phyloP scores from a whole-genome alignment of 2,329 filamentous ascomycete genomes.

The Neofusicoccum parvum region DNA sequence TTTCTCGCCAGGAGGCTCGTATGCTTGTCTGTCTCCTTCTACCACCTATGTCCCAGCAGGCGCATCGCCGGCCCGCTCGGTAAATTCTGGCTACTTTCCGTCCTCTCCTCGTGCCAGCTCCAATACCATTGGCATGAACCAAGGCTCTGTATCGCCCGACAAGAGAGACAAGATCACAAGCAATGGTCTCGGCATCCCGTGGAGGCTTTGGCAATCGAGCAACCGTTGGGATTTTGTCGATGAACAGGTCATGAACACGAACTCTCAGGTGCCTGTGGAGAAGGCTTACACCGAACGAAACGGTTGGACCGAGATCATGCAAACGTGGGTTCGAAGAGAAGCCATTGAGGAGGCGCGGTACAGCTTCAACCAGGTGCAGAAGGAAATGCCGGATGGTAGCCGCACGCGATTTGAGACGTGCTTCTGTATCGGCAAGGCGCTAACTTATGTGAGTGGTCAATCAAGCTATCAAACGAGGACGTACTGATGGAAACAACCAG shows the following conservation, averaged over 20 bases:
- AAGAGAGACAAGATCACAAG: constrained; percentile 33
- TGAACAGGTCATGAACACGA: constrained; percentile 32
- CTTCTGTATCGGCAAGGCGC: constrained; percentile 37
- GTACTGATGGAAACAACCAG: neutral
- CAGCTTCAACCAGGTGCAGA: constrained; percentile 35
- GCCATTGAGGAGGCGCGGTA: constrained; percentile 38
- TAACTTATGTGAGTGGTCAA: constrained; percentile 32
- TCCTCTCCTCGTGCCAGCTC: constrained; percentile 32
- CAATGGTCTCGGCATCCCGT: constrained; percentile 40
- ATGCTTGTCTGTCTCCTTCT: constrained; percentile 19
- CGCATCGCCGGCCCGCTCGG: constrained; percentile 18
- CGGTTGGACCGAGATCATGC: constrained; percentile 39
- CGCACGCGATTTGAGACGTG: constrained; percentile 37
- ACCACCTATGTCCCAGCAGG: constrained; percentile 26
- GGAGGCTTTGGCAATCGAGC: constrained; percentile 35
- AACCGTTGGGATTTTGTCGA: constrained; percentile 41
- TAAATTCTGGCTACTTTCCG: constrained; percentile 23
- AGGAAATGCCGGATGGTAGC: constrained; percentile 33
- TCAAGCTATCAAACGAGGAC: neutral
- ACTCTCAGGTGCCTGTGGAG: constrained; percentile 33
- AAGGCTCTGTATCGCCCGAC: neutral
- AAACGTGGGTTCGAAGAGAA: constrained; percentile 42
- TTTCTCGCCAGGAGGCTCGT: constrained; percentile 27
- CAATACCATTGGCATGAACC: constrained; percentile 27
- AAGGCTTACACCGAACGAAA: constrained; percentile 33